Evolutionary conservation across 306 rosid species (phyloP).

Genomic region (Nissolia schottii): DNA sequence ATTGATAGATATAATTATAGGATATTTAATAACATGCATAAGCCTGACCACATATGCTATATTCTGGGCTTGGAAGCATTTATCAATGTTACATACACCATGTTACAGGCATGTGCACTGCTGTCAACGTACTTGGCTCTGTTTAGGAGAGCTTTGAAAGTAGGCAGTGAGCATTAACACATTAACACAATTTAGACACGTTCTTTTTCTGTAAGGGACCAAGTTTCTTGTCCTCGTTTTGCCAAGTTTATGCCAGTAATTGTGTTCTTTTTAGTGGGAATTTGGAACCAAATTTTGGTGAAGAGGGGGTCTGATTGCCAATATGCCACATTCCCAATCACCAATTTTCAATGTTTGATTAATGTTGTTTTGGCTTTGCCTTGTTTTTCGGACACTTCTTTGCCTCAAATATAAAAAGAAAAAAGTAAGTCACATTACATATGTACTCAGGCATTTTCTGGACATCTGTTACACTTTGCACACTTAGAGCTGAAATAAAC

Average conservation of each 20-base stretch:
- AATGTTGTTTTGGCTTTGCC: neutral
- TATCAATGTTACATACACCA: neutral
- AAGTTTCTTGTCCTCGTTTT: neutral
- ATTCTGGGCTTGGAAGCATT: neutral
- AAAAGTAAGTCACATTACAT: neutral
- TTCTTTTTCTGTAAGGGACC: neutral
- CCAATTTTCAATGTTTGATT: neutral
- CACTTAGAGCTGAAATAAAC: neutral
- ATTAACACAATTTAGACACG: neutral
- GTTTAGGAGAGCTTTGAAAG: slow-evolving; percentile 4
- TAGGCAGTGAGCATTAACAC: neutral
- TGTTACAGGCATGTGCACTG: neutral
- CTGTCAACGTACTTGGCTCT: neutral
- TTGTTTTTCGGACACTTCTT: neutral
- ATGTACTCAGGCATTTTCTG: neutral
- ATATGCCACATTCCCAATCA: neutral
- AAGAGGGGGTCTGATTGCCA: neutral
- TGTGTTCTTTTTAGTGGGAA: too few relatives aligned
- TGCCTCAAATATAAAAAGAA: neutral
- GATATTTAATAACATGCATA: slow-evolving; percentile 9
- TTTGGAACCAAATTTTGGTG: neutral
- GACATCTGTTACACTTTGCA: neutral
- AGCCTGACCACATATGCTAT: neutral
- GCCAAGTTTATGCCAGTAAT: neutral
- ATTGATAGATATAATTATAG: neutral